Base-by-base conservation (phyloP, 2,329 filamentous ascomycete species). In the Ilyonectria robusta region DNA sequence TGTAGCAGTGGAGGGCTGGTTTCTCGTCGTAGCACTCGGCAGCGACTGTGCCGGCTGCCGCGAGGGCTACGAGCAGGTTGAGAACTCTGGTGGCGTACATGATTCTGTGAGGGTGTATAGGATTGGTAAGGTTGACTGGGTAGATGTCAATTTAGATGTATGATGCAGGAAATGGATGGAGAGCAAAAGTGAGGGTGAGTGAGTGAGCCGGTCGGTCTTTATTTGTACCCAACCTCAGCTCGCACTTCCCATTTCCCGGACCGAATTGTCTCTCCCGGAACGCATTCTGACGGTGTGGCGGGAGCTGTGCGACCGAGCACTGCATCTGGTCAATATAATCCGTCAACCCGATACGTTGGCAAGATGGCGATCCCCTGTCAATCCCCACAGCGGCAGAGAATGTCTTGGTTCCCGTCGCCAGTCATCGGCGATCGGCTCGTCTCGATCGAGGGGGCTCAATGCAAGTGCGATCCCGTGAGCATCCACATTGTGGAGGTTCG, bases 1-100 rank as follows among this genome's bases (percentile, higher is more conserved):
- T 68, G 68, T 70, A 75, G 67, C 72, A 76, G 48, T 71, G 40
- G 13, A 65, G 65, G 10, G 59, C 33, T 6, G 63, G 6, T 6
- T 37, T 47, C 37, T 68, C 69, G 35, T 21, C 48, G 53, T 42
- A 15, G 57, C 57, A 65, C 33, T 56, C 44, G 44, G 62, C 57
- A 15, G 42, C 17, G 10, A 54, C 40, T 15, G 40, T 54, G 1
- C 15, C 37, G 2, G 63, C 37, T n/a, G 40, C 50, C 4, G 33
- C 53, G 8, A 66, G 53, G n/a, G 59, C 58, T 4, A 46, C 23
- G 13, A 59, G 44, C 11, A 62, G 31, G n/a, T 21, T 57, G 35
- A 53, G 6, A 15, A 66, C 11, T 48, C 40, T 58, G 5, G 53
- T 21, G 35, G 31, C 50, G 8, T 35, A 37, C 50, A 66, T 55